Evolutionary conservation across 495 filamentous ascomycete genomes (phyloP).

Genomic region (Pseudoneurospora amorphoporcata): DNA sequence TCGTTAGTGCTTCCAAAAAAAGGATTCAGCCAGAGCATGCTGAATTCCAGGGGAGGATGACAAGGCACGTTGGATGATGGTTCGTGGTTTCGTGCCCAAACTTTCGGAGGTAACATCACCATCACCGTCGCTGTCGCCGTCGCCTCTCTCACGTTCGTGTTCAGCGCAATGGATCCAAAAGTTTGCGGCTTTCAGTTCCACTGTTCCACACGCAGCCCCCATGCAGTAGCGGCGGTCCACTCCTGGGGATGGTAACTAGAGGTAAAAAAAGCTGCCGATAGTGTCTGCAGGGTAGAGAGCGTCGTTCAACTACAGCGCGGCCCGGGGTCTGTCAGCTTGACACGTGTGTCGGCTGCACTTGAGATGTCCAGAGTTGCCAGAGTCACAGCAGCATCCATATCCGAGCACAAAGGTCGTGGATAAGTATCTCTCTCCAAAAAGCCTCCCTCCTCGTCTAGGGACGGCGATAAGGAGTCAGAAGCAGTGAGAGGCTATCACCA

Average conservation of each 20-base stretch:
- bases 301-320: slow-evolving; percentile 1
- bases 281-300: neutral
- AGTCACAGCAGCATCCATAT: neutral
- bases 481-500: neutral
- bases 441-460: neutral
- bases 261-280: neutral
- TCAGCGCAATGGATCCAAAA: neutral
- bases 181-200: neutral
- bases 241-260: neutral
- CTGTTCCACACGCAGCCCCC: neutral
- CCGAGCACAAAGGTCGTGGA: neutral
- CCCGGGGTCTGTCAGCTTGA: slow-evolving; percentile 17
- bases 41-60: neutral
- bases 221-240: neutral
- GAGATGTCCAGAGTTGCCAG: neutral
- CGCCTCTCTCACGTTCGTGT: neutral
- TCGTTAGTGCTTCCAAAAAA: neutral
- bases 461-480: neutral
- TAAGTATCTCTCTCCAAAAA: neutral
- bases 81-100: neutral
- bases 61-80: neutral
- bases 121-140: neutral
- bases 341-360: slow-evolving; percentile 15
- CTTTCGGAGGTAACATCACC: neutral
- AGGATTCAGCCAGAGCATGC: neutral